Percentiles rank a stretch among this genome's conserved stretches.
These are phyloP conservation scores for Aureobasidium namibiae DNA, from an alignment of 2,329 filamentous ascomycete genomes.

Conservation along the genomic window DNA sequence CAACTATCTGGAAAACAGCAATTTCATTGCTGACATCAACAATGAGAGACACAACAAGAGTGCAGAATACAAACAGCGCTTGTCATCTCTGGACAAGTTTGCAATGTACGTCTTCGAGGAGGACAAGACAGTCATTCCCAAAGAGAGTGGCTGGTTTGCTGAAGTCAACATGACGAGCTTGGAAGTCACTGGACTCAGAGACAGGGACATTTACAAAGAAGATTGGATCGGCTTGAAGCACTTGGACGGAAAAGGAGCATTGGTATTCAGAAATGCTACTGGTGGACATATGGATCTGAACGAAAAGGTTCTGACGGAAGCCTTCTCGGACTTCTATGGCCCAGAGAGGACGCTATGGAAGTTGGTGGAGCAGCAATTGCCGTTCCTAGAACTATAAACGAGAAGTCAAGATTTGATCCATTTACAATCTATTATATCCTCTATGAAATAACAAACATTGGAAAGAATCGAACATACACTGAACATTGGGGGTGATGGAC, in stretches of 20 bases:
- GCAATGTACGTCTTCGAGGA: constrained; percentile 86
- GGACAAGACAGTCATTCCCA: constrained; percentile 78
- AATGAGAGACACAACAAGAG: constrained; percentile 80
- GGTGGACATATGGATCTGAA: constrained; percentile 75
- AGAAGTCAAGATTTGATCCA: too few relatives aligned
- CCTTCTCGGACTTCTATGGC: constrained; percentile 61
- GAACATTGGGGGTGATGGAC: too few relatives aligned
- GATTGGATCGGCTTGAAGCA: constrained; percentile 85
- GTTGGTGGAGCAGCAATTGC: not conserved
- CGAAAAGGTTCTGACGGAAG: constrained; percentile 55
- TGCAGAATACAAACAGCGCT: constrained; percentile 59
- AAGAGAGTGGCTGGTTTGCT: constrained; percentile 84
- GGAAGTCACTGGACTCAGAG: constrained; percentile 57
- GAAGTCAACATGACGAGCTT: constrained; percentile 65
- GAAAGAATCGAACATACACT: too few relatives aligned
- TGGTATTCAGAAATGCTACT: constrained; percentile 64
- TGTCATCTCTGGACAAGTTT: constrained; percentile 64
- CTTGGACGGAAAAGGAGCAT: constrained; percentile 68
- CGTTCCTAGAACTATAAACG: not conserved
- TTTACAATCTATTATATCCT: too few relatives aligned
- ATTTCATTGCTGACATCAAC: constrained; percentile 92
- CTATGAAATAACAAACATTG: too few relatives aligned
- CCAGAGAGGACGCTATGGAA: constrained; percentile 24
- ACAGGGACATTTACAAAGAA: constrained; percentile 69
- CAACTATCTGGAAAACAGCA: constrained; percentile 69